A percentile compares a stretch with the other conserved stretches of the same genome.
Evolutionary conservation across 495 filamentous ascomycete species (phyloP).

Genomic region (Thozetella sp.): DNA sequence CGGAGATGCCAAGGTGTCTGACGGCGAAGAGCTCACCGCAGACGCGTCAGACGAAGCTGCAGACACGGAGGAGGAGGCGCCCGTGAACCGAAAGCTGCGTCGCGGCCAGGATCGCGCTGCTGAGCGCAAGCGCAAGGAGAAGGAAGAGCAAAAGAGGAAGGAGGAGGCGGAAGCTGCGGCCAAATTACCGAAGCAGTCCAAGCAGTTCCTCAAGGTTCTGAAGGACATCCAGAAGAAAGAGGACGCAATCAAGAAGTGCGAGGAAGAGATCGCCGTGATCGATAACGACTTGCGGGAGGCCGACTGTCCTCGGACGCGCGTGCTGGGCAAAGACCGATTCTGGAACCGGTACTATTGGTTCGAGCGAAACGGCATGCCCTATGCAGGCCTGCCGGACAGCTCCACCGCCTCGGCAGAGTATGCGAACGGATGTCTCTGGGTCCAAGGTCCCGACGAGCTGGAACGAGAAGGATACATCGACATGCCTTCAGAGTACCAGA

Average conservation of each 20-base stretch:
- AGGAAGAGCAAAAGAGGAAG: conserved; percentile 77
- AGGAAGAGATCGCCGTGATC: conserved; percentile 78
- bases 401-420: conserved; percentile 86
- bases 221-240: conserved; percentile 88
- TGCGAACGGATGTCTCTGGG: conserved; percentile 93
- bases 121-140: conserved; percentile 82
- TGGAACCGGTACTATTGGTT: conserved; percentile 99
- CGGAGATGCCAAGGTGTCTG: conserved; percentile 64
- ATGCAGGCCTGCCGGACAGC: conserved; percentile 81
- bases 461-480: conserved; percentile 85
- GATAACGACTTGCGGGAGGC: conserved; percentile 93
- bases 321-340: conserved; percentile 91
- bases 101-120: conserved; percentile 76
- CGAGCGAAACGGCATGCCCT: conserved; percentile 98
- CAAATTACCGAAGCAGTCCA: conserved; percentile 81
- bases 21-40: conserved; percentile 59
- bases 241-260: conserved; percentile 72
- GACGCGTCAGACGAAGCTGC: conserved; percentile 50
- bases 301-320: conserved; percentile 85
- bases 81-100: conserved; percentile 73
- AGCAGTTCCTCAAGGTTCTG: conserved; percentile 81
- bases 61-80: conserved; percentile 60
- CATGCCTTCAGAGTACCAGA: conserved; percentile 62
- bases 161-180: conserved; percentile 79
- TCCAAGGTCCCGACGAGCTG: conserved; percentile 91